Base-by-base conservation (phyloP, 257 asterid species). In the Rauvolfia tetraphylla region DNA sequence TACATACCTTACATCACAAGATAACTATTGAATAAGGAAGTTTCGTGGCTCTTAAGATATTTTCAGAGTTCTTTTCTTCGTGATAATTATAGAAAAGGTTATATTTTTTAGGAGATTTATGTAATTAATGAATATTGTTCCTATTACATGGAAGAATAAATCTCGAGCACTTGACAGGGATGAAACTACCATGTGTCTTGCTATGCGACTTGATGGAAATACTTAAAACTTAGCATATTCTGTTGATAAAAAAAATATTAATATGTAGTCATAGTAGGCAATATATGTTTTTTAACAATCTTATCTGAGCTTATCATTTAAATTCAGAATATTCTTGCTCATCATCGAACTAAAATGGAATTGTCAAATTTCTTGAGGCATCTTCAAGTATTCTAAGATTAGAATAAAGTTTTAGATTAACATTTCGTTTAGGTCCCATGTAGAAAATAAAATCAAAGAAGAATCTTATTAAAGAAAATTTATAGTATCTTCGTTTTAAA, bases 251-350 rank as follows among this genome's bases (percentile, higher is more conserved):
- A 53, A 33, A 7, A 15, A 41, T 3, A 8, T 41, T 41, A 8
- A 3, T 41, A 41, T 3, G 46, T 41, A 41, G n/a, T 41, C 8
- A 41, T 41, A 71, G 17, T 27, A 46, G 38, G 62, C 61, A 61
- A 74, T 59, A 78, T 62, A 61, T 48, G 25, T 73, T 74, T 42
- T 67, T 15, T 53, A 65, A n/a, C 20, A 61, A 63, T n/a, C 67
- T 78, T 70, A 74, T 78, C 77, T 42, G 41, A 42, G 31, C 58
- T n/a, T 69, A 81, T 73, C 67, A 11, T 49, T 81, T 31, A 38
- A 72, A n/a, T 38, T 75, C 33, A 38, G 74, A 71, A 33, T 44
- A 79, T 75, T 74, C 80, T 27, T 81, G 58, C 27, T 78, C 51
- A 73, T 68, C 81, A 66, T 58, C 27, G 70, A 53, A 27, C 31